These are phyloP conservation scores for Mortierella sp. DNA, from an alignment of 371 early-diverging fungal genomes.

Conservation along the genomic window DNA sequence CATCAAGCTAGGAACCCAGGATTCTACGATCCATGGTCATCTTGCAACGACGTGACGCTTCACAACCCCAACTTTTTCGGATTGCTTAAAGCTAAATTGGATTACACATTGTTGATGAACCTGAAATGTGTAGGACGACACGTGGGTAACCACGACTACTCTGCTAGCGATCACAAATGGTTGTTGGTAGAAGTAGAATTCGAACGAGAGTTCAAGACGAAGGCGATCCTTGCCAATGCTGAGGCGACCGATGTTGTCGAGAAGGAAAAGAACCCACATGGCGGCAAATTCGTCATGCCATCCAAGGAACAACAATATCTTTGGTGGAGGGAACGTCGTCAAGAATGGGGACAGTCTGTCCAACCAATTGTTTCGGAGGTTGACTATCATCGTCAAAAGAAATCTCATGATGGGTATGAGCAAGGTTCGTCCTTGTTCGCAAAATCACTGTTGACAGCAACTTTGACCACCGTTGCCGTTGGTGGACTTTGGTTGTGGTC, in stretches of 20 bases:
- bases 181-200: slow-evolving; percentile 71
- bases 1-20: slow-evolving; percentile 76
- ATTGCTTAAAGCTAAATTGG: slow-evolving; percentile 78
- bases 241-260: not conserved
- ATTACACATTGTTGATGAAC: slow-evolving; percentile 80
- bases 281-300: slow-evolving; percentile 11
- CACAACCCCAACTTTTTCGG: slow-evolving; percentile 73
- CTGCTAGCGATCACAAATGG: slow-evolving; percentile 81
- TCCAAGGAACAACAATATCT: slow-evolving; percentile 42
- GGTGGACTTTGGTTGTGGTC: slow-evolving; percentile 27
- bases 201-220: slow-evolving; percentile 38
- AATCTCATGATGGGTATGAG: no score
- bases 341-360: slow-evolving; percentile 30
- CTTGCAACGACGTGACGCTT: slow-evolving; percentile 72
- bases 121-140: slow-evolving; percentile 63
- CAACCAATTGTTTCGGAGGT: slow-evolving; percentile 18
- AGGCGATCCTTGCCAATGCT: not conserved
- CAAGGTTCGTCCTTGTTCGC: not conserved
- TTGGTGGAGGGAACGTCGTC: slow-evolving; percentile 48
- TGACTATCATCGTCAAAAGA: slow-evolving; percentile 3
- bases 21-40: slow-evolving; percentile 81
- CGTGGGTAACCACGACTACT: slow-evolving; percentile 76
- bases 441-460: slow-evolving; percentile 7
- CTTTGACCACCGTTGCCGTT: slow-evolving; percentile 15
- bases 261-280: not conserved